Conservation (phyloP, 768 basidiomycete genomes). For the Russula virescens region DNA sequence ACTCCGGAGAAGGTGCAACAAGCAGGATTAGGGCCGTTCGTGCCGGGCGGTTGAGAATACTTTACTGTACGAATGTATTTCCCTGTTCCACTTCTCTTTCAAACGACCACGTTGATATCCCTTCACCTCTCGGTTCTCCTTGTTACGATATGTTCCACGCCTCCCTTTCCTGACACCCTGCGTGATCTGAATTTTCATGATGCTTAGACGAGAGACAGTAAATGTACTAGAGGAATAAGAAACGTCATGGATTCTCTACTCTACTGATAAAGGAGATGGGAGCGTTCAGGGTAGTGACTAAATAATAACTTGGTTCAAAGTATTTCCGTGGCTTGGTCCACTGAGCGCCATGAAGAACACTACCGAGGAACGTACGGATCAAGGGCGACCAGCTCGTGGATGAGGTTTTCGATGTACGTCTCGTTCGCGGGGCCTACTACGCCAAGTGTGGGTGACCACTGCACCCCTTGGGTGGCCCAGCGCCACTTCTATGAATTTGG, state of each 20-base stretch:
- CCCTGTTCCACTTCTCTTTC: background rate
- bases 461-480: conserved; percentile 54
- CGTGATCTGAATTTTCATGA: conserved; percentile 5
- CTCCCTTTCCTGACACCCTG: background rate
- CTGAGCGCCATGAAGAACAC: background rate
- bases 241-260: background rate
- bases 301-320: background rate
- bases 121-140: background rate
- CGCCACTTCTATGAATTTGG: conserved; percentile 52
- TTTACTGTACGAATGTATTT: background rate
- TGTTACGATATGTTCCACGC: conserved; percentile 9
- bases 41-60: conserved; percentile 38
- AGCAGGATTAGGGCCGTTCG: conserved; percentile 58
- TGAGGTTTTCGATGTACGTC: conserved; percentile 19
- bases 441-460: conserved; percentile 47
- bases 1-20: conserved; percentile 76
- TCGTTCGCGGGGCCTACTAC: conserved; percentile 30
- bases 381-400: conserved; percentile 16
- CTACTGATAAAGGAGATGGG: background rate
- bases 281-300: background rate
- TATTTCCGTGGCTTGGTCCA: background rate
- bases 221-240: background rate
- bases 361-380: conserved; percentile 11
- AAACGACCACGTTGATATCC: background rate
- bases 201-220: conserved; percentile 7